phyloP scores from a whole-genome alignment of 2,329 filamentous ascomycete genomes.

The Botrytis elliptica region DNA sequence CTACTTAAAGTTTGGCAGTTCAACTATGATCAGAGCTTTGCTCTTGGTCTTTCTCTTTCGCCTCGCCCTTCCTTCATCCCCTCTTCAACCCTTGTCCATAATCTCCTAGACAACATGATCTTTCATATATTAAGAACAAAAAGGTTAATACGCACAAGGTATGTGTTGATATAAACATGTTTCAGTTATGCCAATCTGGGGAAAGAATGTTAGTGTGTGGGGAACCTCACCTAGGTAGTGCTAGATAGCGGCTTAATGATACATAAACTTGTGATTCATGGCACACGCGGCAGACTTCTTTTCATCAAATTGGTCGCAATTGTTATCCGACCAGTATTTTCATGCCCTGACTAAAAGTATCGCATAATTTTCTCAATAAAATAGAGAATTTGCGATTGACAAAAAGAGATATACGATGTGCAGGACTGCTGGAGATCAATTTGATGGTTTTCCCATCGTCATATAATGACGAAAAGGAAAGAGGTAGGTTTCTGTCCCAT shows the following conservation, averaged over 20 bases:
- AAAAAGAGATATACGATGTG: not conserved
- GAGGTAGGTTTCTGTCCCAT: not conserved
- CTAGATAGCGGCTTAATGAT: not conserved
- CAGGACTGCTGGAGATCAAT: not conserved
- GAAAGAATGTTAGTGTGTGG: not conserved
- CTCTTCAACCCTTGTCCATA: not conserved
- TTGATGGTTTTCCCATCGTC: not conserved
- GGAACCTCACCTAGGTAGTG: not conserved
- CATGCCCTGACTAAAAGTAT: not conserved
- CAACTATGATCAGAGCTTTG: not conserved
- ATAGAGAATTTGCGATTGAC: not conserved
- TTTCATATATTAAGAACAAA: not conserved
- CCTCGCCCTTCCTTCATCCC: not conserved
- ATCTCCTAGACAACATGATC: not conserved
- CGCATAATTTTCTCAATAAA: not conserved
- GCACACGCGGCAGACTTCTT: not conserved
- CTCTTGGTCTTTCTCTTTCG: not conserved
- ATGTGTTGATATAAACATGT: not conserved
- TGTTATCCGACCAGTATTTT: not conserved
- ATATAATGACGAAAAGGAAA: not conserved
- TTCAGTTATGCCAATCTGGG: not conserved
- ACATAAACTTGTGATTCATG: not conserved
- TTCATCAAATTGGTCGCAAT: not conserved
- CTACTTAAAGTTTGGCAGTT: not conserved
- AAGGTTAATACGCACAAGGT: not conserved